Percentiles rank a stretch among this genome's conserved stretches.
Evolutionary conservation across 441 rosid genomes (phyloP).

Genomic region (Brassica balearica): DNA sequence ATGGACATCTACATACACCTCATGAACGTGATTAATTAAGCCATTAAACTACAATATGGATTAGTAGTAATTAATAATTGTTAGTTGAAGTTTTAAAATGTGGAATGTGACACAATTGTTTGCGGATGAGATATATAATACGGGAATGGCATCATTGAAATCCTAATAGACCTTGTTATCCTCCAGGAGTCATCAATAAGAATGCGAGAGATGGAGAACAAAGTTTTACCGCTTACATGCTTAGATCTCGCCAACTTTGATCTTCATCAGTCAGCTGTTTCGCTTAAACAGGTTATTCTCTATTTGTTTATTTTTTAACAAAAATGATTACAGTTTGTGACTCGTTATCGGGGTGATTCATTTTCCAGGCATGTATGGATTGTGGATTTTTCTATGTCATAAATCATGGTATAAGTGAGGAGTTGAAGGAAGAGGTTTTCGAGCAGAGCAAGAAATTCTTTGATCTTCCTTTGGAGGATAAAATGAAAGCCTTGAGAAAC

Average conservation of each 20-base stretch:
- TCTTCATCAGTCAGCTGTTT: neutral
- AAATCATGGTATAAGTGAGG: conserved; percentile 77
- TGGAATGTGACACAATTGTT: too few species aligned
- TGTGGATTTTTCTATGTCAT: conserved; percentile 70
- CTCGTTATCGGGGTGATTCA: neutral
- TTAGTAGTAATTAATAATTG: too few species aligned
- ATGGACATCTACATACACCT: too few species aligned
- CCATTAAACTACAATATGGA: too few species aligned
- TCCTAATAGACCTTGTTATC: too few species aligned
- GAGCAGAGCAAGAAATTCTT: conserved; percentile 72
- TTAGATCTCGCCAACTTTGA: neutral
- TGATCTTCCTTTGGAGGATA: conserved; percentile 59
- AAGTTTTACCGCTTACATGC: neutral
- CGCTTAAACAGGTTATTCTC: neutral
- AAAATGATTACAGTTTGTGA: neutral
- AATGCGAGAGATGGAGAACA: neutral
- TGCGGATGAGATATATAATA: too few species aligned
- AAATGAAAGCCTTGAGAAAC: conserved; percentile 67
- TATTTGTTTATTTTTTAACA: neutral
- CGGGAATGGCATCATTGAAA: too few species aligned
- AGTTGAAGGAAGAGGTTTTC: conserved; percentile 79
- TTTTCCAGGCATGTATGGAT: neutral
- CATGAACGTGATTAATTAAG: too few species aligned
- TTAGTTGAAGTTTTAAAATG: too few species aligned
- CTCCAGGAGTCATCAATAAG: too few species aligned